Conservation (phyloP, 192 early-diverging fungal genomes). For the Linnemannia elongata region DNA sequence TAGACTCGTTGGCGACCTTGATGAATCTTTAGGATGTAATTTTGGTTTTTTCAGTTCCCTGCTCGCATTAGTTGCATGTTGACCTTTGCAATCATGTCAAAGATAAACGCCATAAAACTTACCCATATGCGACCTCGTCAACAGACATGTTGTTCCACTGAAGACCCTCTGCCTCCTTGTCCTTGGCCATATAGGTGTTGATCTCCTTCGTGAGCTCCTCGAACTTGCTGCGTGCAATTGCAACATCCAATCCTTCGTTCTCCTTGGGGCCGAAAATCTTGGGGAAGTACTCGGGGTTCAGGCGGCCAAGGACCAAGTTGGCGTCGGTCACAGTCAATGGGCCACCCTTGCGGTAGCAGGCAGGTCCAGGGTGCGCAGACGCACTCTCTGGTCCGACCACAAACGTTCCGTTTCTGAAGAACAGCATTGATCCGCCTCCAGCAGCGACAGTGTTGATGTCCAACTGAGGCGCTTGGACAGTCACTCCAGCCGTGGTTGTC, state of each 20-base stretch:
- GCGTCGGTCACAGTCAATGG: conserved; percentile 95
- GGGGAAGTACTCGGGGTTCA: conserved; percentile 91
- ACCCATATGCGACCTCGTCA: conserved; percentile 92
- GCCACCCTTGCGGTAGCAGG: conserved; percentile 95
- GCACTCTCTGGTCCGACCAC: conserved; percentile 94
- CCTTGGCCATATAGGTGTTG: conserved; percentile 65
- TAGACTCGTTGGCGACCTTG: conserved; percentile 95
- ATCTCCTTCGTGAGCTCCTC: conserved; percentile 73
- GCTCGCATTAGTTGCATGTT: neutral
- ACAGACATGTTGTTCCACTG: conserved; percentile 66
- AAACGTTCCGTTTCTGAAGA: conserved; percentile 95
- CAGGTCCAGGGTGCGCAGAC: conserved; percentile 94
- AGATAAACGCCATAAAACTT: neutral
- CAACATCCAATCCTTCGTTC: conserved; percentile 81
- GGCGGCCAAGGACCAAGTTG: conserved; percentile 90
- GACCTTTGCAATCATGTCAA: neutral
- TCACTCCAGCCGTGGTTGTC: conserved; percentile 91
- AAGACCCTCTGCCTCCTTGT: conserved; percentile 27
- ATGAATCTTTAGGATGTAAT: conserved; percentile 68
- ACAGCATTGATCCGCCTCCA: conserved; percentile 93
- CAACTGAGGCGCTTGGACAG: conserved; percentile 95
- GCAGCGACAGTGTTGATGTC: conserved; percentile 98
- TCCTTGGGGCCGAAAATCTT: conserved; percentile 93
- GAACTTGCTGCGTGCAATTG: conserved; percentile 75
- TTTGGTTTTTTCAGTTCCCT: neutral